Base-by-base conservation (phyloP, 192 early-diverging fungal genomes). In the Backusella westeae region DNA sequence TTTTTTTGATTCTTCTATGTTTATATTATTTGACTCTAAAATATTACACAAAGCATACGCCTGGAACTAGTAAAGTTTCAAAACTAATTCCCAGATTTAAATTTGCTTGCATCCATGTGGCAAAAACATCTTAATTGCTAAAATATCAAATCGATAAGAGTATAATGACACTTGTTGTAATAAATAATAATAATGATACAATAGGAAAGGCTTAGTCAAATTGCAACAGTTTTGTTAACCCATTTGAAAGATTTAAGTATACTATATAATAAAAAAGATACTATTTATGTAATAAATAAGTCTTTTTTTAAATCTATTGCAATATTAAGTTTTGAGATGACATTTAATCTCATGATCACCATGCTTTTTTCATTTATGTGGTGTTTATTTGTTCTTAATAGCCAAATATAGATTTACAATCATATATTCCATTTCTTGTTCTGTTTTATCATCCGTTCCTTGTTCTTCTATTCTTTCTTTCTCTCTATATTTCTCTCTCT, bases 301-400 rank as follows among this genome's bases (percentile, higher is more conserved):
- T 63, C 4, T 63, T 63, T 63, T 29, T 63, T 63, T 29, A 63
- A 63, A 63, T 63, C 23, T 19, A 49, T 49, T 63, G 10, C 56
- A 63, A 63, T 63, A 63, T 63, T 63, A 63, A 29, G 56, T 63
- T 63, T 49, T 63, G 26, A 63, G 56, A 63, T 63, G 56, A 63
- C 23, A 63, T 63, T 29, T 63, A 63, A 63, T 63, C 56, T 63
- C n/a, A 14, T 63, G 56, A 63, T 63, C 56, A 63, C 56, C 21
- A 63, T 63, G 56, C 9, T 63, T 63, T 63, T 63, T 63, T 63
- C 56, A 63, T 63, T 63, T 63, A 63, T 63, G 8, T 63, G n/a
- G 56, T 29, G 21, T 56, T n/a, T 21, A 56, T 21, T 56, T 56
- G n/a, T 63, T 63, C 56, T 63, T 63, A 63, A 63, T 63, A 63